phyloP scores from a whole-genome alignment of 495 filamentous ascomycete species.

The Melanomma pulvis-pyrius region DNA sequence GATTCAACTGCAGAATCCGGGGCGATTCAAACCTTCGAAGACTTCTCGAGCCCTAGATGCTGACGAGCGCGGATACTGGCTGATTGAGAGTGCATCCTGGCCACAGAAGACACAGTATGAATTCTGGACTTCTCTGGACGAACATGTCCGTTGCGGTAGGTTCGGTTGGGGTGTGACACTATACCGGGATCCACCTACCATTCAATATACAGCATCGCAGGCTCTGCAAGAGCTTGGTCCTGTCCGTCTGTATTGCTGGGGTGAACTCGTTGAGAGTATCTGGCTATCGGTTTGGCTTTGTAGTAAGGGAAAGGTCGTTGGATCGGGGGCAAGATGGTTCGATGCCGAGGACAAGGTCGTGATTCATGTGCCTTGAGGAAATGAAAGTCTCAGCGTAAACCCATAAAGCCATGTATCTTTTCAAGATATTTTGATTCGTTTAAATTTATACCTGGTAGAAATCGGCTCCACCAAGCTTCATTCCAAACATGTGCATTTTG shows the following conservation, averaged over 20 bases:
- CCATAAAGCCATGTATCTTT: too few relatives aligned
- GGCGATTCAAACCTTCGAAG: slow-evolving; percentile 22
- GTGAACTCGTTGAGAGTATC: slow-evolving; percentile 29
- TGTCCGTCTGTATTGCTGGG: slow-evolving; percentile 35
- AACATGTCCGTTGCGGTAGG: slow-evolving; percentile 14
- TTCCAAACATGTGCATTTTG: too few relatives aligned
- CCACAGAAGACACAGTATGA: slow-evolving; percentile 13
- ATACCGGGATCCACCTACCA: slow-evolving; percentile 4
- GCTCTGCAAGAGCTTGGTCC: slow-evolving; percentile 3
- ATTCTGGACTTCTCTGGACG: slow-evolving; percentile 27
- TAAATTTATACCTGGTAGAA: too few relatives aligned
- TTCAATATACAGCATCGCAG: background rate
- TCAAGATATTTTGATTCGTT: too few relatives aligned
- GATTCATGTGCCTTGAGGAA: slow-evolving; percentile 15
- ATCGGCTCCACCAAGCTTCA: too few relatives aligned
- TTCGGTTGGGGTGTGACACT: slow-evolving; percentile 34
- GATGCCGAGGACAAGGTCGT: slow-evolving; percentile 28
- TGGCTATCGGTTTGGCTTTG: slow-evolving; percentile 32
- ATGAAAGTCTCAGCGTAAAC: too few relatives aligned
- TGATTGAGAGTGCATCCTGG: slow-evolving; percentile 24
- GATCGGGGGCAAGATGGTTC: slow-evolving; percentile 18
- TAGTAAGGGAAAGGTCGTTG: slow-evolving; percentile 9
- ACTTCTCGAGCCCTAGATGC: background rate
- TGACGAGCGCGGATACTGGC: slow-evolving; percentile 36
- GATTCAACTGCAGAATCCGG: slow-evolving; percentile 20